A percentile compares a stretch with the other conserved stretches of the same genome.
Conservation (phyloP, 202 grass and related monocot genomes). For the Carex sylvatica region DNA sequence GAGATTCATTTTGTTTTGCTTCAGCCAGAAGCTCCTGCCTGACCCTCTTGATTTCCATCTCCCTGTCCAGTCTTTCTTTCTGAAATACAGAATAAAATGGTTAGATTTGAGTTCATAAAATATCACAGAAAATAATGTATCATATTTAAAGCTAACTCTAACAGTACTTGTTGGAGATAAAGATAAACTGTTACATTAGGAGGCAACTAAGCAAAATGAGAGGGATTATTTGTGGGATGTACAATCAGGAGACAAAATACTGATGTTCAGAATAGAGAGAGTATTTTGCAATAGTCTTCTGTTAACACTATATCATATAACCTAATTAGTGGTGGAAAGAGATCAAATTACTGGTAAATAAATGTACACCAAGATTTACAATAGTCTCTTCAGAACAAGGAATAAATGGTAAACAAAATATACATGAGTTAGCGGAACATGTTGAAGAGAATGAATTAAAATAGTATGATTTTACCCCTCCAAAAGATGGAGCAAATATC, state of each 20-base stretch:
- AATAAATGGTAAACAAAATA: background rate
- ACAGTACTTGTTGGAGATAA: background rate
- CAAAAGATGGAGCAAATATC: background rate
- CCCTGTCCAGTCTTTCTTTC: constrained; percentile 74
- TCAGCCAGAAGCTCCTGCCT: constrained; percentile 57
- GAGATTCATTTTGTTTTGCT: constrained; percentile 60
- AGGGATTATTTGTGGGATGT: background rate
- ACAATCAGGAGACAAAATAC: background rate
- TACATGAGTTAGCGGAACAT: background rate
- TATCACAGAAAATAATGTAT: background rate
- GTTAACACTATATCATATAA: background rate
- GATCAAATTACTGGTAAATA: background rate
- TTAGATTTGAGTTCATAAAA: background rate
- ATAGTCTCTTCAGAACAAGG: background rate
- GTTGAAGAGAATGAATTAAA: background rate
- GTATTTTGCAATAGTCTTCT: background rate
- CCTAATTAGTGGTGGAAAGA: background rate
- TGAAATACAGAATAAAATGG: constrained; percentile 36
- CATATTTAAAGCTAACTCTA: background rate
- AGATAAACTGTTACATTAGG: background rate
- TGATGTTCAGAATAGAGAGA: background rate
- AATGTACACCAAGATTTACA: background rate
- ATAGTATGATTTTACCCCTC: background rate
- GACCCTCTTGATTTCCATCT: constrained; percentile 61
- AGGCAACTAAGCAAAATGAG: background rate